phyloP scores from a whole-genome alignment of 495 filamentous ascomycete genomes.

The Penicillium herquei region DNA sequence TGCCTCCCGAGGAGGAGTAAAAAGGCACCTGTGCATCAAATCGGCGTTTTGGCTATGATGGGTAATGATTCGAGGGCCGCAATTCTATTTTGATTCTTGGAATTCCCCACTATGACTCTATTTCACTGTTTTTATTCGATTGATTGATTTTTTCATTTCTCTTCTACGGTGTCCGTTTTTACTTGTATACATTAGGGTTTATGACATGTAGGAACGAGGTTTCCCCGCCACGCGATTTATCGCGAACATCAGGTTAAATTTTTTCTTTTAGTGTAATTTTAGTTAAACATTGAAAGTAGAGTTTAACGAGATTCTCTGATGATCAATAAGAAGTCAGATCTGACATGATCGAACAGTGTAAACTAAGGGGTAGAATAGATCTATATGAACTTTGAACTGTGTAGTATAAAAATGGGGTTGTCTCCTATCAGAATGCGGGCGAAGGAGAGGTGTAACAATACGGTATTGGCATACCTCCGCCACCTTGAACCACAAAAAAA shows the following conservation, averaged over 20 bases:
- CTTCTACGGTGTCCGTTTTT: no score
- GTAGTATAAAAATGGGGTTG: neutral
- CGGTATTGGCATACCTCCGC: conserved; percentile 3
- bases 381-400: neutral
- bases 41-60: conserved; percentile 16
- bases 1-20: conserved; percentile 93
- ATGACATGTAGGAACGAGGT: conserved; percentile 18
- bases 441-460: conserved; percentile 2
- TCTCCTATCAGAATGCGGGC: no score
- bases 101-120: neutral
- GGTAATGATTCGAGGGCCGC: conserved; percentile 1
- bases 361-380: neutral
- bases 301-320: no score
- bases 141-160: no score
- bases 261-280: conserved; percentile 6
- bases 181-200: conserved; percentile 21
- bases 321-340: no score
- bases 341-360: no score
- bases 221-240: conserved; percentile 24
- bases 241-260: conserved; percentile 7
- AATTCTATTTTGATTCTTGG: conserved; percentile 2
- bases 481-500: neutral
- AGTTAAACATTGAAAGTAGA: no score
- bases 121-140: neutral
- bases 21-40: neutral